phyloP scores from a whole-genome alignment of 257 asterid genomes.

The Mitragyna speciosa region DNA sequence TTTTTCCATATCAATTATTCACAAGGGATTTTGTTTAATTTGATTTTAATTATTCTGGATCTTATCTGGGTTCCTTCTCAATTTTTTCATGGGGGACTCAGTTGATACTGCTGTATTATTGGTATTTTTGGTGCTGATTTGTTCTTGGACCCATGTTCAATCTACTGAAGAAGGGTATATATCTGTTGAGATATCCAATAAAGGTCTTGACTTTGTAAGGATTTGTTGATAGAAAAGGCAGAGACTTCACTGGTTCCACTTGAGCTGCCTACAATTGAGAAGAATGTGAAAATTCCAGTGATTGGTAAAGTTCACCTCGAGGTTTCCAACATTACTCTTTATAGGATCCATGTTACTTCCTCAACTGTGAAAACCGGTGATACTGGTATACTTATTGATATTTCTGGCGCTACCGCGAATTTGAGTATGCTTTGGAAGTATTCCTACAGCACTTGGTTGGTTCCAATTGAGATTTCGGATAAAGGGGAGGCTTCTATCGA shows the following conservation, averaged over 20 bases:
- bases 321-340: constrained; percentile 50
- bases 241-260: constrained; percentile 69
- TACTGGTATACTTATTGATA: constrained; percentile 57
- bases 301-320: constrained; percentile 60
- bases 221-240: constrained; percentile 54
- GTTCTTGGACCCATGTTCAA: constrained; percentile 26
- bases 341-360: constrained; percentile 50
- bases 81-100: constrained; percentile 23
- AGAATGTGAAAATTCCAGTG: constrained; percentile 55
- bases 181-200: constrained; percentile 55
- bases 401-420: constrained; percentile 81
- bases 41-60: not conserved
- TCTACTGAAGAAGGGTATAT: constrained; percentile 59
- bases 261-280: constrained; percentile 61
- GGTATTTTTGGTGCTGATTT: constrained; percentile 16
- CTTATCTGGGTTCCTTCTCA: not conserved
- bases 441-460: constrained; percentile 57
- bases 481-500: constrained; percentile 67
- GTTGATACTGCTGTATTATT: not conserved
- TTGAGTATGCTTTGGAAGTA: constrained; percentile 80
- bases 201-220: constrained; percentile 80
- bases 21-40: not conserved
- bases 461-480: constrained; percentile 66
- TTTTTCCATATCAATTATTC: not conserved
- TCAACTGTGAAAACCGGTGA: constrained; percentile 71